Percentiles rank a stretch among this genome's conserved stretches.
phyloP scores from a whole-genome alignment of 805 yeast species.

The Yamadazyma philogaea region DNA sequence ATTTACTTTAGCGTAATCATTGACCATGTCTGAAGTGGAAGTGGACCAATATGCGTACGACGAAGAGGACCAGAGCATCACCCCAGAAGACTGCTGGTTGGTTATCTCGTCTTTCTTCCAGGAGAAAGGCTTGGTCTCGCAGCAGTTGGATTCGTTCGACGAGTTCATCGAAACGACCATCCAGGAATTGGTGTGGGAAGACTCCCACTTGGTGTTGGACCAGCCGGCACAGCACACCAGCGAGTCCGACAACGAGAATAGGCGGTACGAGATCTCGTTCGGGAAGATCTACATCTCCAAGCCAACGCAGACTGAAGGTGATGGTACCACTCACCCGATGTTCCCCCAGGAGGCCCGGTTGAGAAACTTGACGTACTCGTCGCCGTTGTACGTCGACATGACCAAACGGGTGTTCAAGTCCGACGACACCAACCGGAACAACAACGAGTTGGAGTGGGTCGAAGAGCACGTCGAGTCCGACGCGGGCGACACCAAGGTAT shows the following conservation, averaged over 20 bases:
- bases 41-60: slow-evolving; percentile 72
- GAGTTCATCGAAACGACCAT: slow-evolving; percentile 95
- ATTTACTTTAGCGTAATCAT: neutral
- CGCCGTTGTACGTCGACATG: slow-evolving; percentile 95
- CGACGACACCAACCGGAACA: slow-evolving; percentile 55
- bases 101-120: slow-evolving; percentile 94
- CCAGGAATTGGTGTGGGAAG: slow-evolving; percentile 96
- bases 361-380: slow-evolving; percentile 92
- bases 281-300: slow-evolving; percentile 95
- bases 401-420: slow-evolving; percentile 83
- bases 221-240: slow-evolving; percentile 98
- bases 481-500: slow-evolving; percentile 66
- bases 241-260: slow-evolving; percentile 83
- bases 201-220: slow-evolving; percentile 87
- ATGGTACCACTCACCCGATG: slow-evolving; percentile 98
- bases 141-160: slow-evolving; percentile 96
- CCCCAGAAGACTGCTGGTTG: slow-evolving; percentile 99
- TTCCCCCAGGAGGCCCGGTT: slow-evolving; percentile 98
- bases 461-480: slow-evolving; percentile 54
- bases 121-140: slow-evolving; percentile 95
- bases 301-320: slow-evolving; percentile 98
- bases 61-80: slow-evolving; percentile 60
- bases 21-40: slow-evolving; percentile 20
- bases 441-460: slow-evolving; percentile 47
- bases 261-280: slow-evolving; percentile 93